Base-by-base conservation (phyloP, 225 moss, liverwort and hornwort species). In the Marchantia polymorpha region DNA sequence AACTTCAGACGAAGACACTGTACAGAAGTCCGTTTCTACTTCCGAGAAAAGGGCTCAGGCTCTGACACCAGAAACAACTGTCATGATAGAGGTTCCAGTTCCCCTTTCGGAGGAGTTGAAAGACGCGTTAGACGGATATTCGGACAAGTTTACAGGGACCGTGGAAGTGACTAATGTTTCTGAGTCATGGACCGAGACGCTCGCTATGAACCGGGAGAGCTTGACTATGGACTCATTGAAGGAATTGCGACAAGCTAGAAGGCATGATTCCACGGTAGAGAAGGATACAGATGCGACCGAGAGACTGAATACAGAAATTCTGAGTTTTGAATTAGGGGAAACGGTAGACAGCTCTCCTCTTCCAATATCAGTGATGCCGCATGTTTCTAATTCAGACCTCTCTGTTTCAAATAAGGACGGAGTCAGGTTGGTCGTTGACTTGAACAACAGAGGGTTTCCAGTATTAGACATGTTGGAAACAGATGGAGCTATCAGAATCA, bases 331-430 rank as follows among this genome's bases (percentile, higher is more conserved):
- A 52, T 6, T 54, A 73, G 27, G 25, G 25, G 29, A 26, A 54
- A 14, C 53, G 54, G 52, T 27, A 7, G 52, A 39, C 12, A 64
- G 72, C 39, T 76, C 77, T 71, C 85, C 82, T 20, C 72, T 85
- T 22, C 85, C 85, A 77, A 39, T 85, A 14, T 85, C 85, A 4
- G 50, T 77, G 1, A 82, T 85, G 82, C 85, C 85, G 39, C 73
- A 77, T 61, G 72, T 77, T 20, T 39, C 67, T 47, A 56, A 61
- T 20, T 53, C 48, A n/a, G 77, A 80, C 0, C 17, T 46, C 6
- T 55, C 26, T 23, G 63, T 69, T 7, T 63, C 50, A 4, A 72
- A 54, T 23, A 20, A 30, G 7, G 51, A 48, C 27, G 82, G 76
- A 27, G 72, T 77, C 58, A 65, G 77, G 50, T 59, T 82, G 14